Evolutionary conservation across 192 early-diverging fungal genomes (phyloP).

Genomic region (Coemansia javaensis): DNA sequence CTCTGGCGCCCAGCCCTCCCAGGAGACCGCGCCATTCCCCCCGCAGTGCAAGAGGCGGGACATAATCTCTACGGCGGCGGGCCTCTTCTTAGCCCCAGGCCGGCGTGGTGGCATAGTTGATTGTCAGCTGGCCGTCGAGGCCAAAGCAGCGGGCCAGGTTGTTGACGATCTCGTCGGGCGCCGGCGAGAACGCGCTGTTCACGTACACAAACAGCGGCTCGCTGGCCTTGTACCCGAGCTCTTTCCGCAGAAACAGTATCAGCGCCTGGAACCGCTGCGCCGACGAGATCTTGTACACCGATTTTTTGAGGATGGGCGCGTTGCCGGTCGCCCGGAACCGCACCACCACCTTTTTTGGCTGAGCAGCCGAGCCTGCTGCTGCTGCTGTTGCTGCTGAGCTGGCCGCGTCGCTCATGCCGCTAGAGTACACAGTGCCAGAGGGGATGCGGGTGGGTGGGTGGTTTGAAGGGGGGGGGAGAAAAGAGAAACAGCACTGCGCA

Average conservation of each 20-base stretch:
- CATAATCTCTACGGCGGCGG: background rate
- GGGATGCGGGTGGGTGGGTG: too few relatives aligned
- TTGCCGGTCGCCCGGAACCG: conserved; percentile 79
- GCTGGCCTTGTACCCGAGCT: conserved; percentile 68
- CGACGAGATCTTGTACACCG: conserved; percentile 77
- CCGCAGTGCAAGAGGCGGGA: background rate
- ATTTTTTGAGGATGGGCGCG: conserved; percentile 86
- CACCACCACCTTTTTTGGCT: conserved; percentile 64
- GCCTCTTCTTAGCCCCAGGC: conserved; percentile 72
- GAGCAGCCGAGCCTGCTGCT: conserved; percentile 6
- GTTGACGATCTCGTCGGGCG: conserved; percentile 83
- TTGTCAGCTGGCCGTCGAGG: conserved; percentile 72
- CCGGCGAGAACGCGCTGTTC: conserved; percentile 89
- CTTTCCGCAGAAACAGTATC: conserved; percentile 76
- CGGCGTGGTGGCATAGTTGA: conserved; percentile 88
- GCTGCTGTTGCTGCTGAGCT: conserved; percentile 4
- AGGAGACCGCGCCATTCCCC: too few relatives aligned
- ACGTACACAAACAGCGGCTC: conserved; percentile 89
- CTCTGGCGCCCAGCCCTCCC: too few relatives aligned
- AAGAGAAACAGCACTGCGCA: too few relatives aligned
- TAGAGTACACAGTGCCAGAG: too few relatives aligned
- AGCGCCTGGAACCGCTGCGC: conserved; percentile 80
- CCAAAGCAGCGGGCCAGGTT: conserved; percentile 83
- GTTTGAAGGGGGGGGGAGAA: too few relatives aligned
- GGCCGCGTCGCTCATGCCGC: too few relatives aligned